These are phyloP conservation scores for Candida verbasci DNA, from an alignment of 805 yeast species.

Conservation along the genomic window DNA sequence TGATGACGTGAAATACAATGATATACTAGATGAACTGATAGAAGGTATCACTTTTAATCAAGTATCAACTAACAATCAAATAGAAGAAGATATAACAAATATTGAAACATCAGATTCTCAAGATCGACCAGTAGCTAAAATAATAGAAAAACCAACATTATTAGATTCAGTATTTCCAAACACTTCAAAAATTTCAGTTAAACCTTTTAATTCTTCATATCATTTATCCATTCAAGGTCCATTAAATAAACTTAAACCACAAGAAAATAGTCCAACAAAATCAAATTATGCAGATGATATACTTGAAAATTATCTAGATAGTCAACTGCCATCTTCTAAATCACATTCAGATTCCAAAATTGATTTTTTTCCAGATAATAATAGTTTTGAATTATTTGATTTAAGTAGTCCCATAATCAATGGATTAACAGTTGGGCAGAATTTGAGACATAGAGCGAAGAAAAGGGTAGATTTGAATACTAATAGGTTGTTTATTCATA, in stretches of 20 bases:
- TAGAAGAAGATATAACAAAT: too few species aligned
- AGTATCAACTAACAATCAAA: too few species aligned
- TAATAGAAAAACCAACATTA: neutral
- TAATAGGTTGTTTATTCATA: constrained; percentile 14
- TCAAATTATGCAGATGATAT: constrained; percentile 28
- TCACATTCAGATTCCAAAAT: neutral
- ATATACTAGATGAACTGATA: neutral
- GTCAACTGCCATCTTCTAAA: constrained; percentile 14
- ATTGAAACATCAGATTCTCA: too few species aligned
- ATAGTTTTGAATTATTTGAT: constrained; percentile 19
- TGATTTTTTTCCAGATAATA: constrained; percentile 7
- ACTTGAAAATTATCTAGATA: constrained; percentile 27
- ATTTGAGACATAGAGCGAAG: constrained; percentile 16
- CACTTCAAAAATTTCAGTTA: neutral
- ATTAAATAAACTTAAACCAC: neutral
- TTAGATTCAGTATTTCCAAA: neutral
- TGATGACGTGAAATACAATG: neutral
- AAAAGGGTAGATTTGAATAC: constrained; percentile 5
- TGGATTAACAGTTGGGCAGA: constrained; percentile 29
- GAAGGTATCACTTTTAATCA: too few species aligned
- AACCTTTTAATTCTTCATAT: constrained; percentile 18
- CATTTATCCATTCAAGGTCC: constrained; percentile 25
- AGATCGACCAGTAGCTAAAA: neutral
- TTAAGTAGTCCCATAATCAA: constrained; percentile 28
- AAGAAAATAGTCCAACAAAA: constrained; percentile 8